Evolutionary conservation across 2,329 filamentous ascomycete genomes (phyloP).

Genomic region (Rutstroemia sp.): DNA sequence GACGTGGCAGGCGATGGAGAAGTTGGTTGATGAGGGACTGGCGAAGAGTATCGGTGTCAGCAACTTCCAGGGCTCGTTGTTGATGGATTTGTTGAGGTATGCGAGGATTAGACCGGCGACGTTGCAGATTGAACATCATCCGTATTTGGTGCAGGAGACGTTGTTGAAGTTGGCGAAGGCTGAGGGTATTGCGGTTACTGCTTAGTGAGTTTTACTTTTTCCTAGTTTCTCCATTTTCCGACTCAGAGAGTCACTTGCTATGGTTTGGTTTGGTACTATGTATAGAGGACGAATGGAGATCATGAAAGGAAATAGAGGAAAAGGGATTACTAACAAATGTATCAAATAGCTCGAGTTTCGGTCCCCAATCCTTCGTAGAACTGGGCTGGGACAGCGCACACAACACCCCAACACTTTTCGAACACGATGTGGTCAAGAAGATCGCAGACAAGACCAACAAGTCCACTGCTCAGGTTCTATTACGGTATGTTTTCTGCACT

Average conservation of each 20-base stretch:
- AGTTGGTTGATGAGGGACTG: slow-evolving; percentile 60
- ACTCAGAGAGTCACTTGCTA: no score
- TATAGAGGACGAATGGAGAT: no score
- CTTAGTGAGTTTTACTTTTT: slow-evolving; percentile 41
- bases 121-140: slow-evolving; percentile 86
- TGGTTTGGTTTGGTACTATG: no score
- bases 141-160: slow-evolving; percentile 70
- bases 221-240: neutral
- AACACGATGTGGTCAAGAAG: slow-evolving; percentile 55
- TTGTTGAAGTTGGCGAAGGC: slow-evolving; percentile 62
- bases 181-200: slow-evolving; percentile 68
- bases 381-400: slow-evolving; percentile 63
- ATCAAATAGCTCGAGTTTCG: slow-evolving; percentile 57
- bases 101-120: slow-evolving; percentile 67
- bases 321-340: neutral
- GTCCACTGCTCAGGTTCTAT: slow-evolving; percentile 71
- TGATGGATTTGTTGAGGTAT: slow-evolving; percentile 75
- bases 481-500: slow-evolving; percentile 31
- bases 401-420: slow-evolving; percentile 60
- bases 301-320: no score
- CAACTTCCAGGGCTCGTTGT: slow-evolving; percentile 73
- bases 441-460: slow-evolving; percentile 65
- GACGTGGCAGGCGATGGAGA: slow-evolving; percentile 78
- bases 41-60: slow-evolving; percentile 69
- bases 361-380: slow-evolving; percentile 71